A percentile compares a stretch with the other conserved stretches of the same genome.
phyloP scores from a whole-genome alignment of 768 basidiomycete species.

The Russula compacta region DNA sequence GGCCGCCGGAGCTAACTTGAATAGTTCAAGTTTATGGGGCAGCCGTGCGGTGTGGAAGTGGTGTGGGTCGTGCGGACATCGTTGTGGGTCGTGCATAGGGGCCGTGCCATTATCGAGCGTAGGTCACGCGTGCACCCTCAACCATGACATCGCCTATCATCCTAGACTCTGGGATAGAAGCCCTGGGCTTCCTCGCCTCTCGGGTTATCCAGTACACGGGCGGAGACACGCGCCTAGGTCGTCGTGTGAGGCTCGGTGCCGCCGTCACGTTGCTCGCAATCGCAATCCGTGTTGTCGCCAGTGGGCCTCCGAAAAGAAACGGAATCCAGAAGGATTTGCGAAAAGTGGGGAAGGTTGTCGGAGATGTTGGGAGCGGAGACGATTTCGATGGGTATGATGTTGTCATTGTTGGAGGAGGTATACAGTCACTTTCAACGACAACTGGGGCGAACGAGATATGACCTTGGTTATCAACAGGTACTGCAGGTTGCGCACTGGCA shows the following conservation, averaged over 20 bases:
- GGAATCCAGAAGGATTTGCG: conserved; percentile 3
- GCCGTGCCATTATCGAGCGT: no score
- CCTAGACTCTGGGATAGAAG: neutral
- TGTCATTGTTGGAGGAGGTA: conserved; percentile 32
- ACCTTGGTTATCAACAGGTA: conserved; percentile 31
- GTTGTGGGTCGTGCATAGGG: no score
- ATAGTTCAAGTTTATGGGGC: no score
- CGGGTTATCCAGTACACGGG: neutral
- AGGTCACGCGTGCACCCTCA: no score
- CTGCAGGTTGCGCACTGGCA: conserved; percentile 54
- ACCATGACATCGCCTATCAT: no score
- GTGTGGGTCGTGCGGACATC: no score
- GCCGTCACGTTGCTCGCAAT: neutral
- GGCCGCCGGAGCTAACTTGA: no score
- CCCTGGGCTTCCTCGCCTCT: neutral
- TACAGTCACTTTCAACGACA: neutral
- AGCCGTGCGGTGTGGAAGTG: no score
- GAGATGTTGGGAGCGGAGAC: conserved; percentile 2
- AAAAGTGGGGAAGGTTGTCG: conserved; percentile 3
- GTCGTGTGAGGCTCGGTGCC: conserved; percentile 2
- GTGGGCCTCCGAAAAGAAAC: neutral
- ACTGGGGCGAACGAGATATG: neutral
- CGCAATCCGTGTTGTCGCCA: neutral
- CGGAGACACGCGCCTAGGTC: conserved; percentile 1
- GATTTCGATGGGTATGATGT: conserved; percentile 28